Evolutionary conservation across 192 early-diverging fungal species (phyloP), one percentile per base, ranked within the genome.

Genomic region (Dimargaris cristalligena): DNA sequence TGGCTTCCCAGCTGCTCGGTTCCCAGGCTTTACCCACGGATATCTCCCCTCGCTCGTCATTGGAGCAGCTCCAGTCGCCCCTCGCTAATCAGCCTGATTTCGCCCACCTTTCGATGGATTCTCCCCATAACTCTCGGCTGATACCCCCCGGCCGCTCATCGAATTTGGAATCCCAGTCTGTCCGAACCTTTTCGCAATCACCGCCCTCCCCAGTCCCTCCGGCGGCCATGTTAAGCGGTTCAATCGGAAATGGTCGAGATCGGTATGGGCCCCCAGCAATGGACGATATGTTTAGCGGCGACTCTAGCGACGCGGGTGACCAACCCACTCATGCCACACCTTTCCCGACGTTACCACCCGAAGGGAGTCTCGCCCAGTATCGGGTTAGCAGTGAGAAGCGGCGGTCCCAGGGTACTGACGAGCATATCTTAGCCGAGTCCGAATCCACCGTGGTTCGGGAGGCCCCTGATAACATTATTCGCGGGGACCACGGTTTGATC

Each of bases 401-500:
- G n/a, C n/a, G n/a, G n/a, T n/a, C n/a, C n/a, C 8, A 41, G 8
- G 38, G 38, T 16, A 41, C 38, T 6, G 38, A 41, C 38, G 8
- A 6, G 38, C 6, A 41, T 16, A n/a, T n/a, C n/a, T 16, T 41
- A 6, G 38, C 6, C 16, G 16, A 16, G 6, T 1, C 29, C 9
- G 31, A 33, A 16, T 16, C 31, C 29, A 14, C 54, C 13, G 54
- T 56, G 31, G 67, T 74, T 32, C 73, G 73, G 18, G 38, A 34
- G 9, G 49, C 63, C 48, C 68, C 71, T 0, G 63, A 70, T 32
- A 64, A 68, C 49, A 65, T 67, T 3, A 74, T 75, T 33, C 44
- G 52, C 34, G 77, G 87, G 60, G 74, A 80, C 41, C 75, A 84
- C 58, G 83, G 87, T 1, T 63, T 84, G 33, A 78, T 81, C 14